These are phyloP conservation scores for Bacterosira constricta DNA, from an alignment of 108 stramenopile species.

Conservation along the genomic window DNA sequence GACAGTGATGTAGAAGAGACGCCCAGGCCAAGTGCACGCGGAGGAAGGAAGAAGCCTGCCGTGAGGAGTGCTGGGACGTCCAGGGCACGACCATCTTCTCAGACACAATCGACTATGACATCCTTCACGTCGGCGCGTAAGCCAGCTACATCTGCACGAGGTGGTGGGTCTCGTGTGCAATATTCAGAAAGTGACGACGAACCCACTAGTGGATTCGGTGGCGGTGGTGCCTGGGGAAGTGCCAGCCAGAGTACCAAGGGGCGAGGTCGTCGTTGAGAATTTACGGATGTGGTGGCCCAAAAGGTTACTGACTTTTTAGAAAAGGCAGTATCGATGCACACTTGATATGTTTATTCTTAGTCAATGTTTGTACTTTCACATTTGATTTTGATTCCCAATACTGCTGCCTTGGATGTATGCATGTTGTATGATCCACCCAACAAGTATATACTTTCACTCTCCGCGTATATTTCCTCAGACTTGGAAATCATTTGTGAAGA, in stretches of 20 bases:
- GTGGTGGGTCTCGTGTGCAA: background rate
- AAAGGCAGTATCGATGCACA: background rate
- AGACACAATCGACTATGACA: conserved; percentile 23
- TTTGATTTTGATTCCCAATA: too few species aligned
- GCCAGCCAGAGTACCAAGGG: conserved; percentile 28
- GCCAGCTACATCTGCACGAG: conserved; percentile 13
- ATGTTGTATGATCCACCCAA: too few species aligned
- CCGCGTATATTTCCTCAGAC: too few species aligned
- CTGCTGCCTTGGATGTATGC: too few species aligned
- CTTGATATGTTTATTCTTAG: background rate
- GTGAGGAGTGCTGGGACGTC: background rate
- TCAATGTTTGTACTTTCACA: too few species aligned
- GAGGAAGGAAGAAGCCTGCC: background rate
- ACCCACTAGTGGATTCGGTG: background rate
- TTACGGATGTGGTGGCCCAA: background rate
- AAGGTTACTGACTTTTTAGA: background rate
- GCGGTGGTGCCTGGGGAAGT: conserved; percentile 34
- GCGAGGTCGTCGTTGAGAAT: conserved; percentile 26
- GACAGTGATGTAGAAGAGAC: conserved; percentile 18
- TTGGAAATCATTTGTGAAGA: too few species aligned
- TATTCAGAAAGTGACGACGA: conserved; percentile 37
- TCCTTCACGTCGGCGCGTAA: conserved; percentile 26
- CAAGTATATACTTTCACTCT: too few species aligned
- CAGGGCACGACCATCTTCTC: conserved; percentile 3
- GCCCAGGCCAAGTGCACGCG: background rate